Conservation (phyloP, 805 yeast genomes). For the Pichia manshurica region DNA sequence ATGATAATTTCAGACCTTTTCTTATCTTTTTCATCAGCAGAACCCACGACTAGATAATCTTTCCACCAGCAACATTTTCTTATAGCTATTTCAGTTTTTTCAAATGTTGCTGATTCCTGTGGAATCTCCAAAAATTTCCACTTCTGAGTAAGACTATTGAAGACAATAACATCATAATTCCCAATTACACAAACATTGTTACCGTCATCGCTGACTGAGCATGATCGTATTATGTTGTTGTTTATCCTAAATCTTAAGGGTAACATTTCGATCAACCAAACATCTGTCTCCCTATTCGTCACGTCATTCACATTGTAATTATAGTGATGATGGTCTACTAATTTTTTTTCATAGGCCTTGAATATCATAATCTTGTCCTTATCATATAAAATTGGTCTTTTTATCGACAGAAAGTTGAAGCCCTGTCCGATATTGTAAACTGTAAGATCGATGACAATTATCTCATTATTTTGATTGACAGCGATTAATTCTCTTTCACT, state of each 20-base stretch:
- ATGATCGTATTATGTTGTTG: conserved; percentile 38
- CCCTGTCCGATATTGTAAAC: conserved; percentile 22
- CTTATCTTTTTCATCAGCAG: conserved; percentile 14
- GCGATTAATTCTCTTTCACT: conserved; percentile 33
- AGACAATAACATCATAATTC: conserved; percentile 39
- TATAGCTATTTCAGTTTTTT: conserved; percentile 28
- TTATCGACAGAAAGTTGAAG: conserved; percentile 22
- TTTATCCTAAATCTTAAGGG: conserved; percentile 41
- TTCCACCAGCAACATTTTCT: conserved; percentile 36
- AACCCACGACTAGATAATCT: conserved; percentile 27
- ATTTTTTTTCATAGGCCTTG: conserved; percentile 41
- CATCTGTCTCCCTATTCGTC: conserved; percentile 34
- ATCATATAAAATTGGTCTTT: conserved; percentile 38
- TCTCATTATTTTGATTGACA: conserved; percentile 22
- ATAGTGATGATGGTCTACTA: conserved; percentile 33
- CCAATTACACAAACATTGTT: conserved; percentile 46
- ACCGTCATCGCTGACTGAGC: conserved; percentile 43
- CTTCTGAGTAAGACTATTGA: conserved; percentile 33
- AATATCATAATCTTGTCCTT: conserved; percentile 38
- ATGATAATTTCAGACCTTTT: conserved; percentile 29
- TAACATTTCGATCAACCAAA: conserved; percentile 42
- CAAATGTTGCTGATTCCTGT: conserved; percentile 20
- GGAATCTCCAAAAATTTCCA: conserved; percentile 42
- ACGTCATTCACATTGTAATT: conserved; percentile 16
- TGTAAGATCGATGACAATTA: conserved; percentile 26